These are phyloP conservation scores for Sclerospora graminicola DNA, from an alignment of 352 stramenopile genomes.

Conservation along the genomic window DNA sequence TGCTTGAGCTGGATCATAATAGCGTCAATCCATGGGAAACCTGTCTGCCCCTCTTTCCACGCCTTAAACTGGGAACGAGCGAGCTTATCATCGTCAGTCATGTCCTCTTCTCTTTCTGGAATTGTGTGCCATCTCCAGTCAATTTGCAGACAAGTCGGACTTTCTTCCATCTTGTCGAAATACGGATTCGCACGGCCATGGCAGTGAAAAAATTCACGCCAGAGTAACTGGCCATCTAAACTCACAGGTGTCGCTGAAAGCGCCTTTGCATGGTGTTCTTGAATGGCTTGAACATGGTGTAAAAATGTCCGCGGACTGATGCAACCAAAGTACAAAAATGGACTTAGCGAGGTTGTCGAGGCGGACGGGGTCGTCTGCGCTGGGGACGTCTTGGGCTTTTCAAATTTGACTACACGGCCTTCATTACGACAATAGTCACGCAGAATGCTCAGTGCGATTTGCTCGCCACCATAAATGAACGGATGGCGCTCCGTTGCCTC, in stretches of 20 bases:
- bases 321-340: conserved; percentile 92
- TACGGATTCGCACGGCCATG: conserved; percentile 64
- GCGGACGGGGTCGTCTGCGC: conserved; percentile 73
- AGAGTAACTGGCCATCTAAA: conserved; percentile 91
- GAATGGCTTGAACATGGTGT: conserved; percentile 76
- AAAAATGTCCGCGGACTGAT: conserved; percentile 87
- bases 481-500: conserved; percentile 37
- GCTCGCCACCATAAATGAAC: conserved; percentile 62
- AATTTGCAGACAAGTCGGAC: conserved; percentile 85
- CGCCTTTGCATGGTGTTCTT: conserved; percentile 38
- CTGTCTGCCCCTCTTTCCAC: conserved; percentile 92
- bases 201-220: conserved; percentile 93
- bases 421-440: conserved; percentile 56
- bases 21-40: conserved; percentile 97
- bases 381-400: conserved; percentile 95
- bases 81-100: conserved; percentile 77
- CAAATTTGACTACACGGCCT: conserved; percentile 87
- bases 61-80: conserved; percentile 71
- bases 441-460: conserved; percentile 51
- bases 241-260: conserved; percentile 82
- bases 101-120: conserved; percentile 32
- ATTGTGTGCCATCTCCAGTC: conserved; percentile 81
- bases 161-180: conserved; percentile 92
- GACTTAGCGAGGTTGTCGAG: conserved; percentile 90
- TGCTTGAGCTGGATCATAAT: conserved; percentile 91